Evolutionary conservation across 1,284 basidiomycete species (phyloP).

Genomic region (Marasmius tenuissimus): DNA sequence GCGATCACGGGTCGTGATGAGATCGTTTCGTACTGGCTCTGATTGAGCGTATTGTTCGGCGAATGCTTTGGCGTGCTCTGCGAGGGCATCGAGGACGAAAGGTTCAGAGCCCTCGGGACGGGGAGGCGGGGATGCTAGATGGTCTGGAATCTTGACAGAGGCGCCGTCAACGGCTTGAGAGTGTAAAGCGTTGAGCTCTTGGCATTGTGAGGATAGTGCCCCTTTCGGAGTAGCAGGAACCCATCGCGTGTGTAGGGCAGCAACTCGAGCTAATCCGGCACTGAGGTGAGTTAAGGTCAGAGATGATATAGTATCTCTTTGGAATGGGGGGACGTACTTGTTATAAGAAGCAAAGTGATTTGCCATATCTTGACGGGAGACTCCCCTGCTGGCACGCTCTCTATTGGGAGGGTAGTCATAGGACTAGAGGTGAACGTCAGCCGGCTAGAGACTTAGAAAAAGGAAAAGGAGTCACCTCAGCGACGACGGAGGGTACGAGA

Average conservation of each 20-base stretch:
- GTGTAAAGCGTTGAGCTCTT: slow-evolving; percentile 67
- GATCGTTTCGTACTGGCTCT: slow-evolving; percentile 22
- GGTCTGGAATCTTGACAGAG: slow-evolving; percentile 55
- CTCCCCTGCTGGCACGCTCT: slow-evolving; percentile 42
- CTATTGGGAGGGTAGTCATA: slow-evolving; percentile 66
- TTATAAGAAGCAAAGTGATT: slow-evolving; percentile 66
- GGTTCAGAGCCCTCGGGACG: slow-evolving; percentile 38
- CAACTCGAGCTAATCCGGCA: slow-evolving; percentile 52
- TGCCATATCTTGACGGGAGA: slow-evolving; percentile 56
- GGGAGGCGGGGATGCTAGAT: slow-evolving; percentile 36
- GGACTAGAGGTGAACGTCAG: slow-evolving; percentile 36
- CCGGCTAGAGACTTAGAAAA: neutral
- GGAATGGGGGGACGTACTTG: slow-evolving; percentile 38
- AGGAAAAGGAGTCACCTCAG: slow-evolving; percentile 39
- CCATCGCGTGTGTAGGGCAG: slow-evolving; percentile 60
- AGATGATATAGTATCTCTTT: neutral
- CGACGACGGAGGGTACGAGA: slow-evolving; percentile 51
- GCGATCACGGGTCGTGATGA: slow-evolving; percentile 16
- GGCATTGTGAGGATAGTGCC: slow-evolving; percentile 62
- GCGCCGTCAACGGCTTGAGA: slow-evolving; percentile 68
- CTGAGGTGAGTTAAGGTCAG: slow-evolving; percentile 26
- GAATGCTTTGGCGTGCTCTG: slow-evolving; percentile 45
- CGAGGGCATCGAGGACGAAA: slow-evolving; percentile 55
- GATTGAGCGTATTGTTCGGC: slow-evolving; percentile 37
- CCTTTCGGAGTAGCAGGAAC: slow-evolving; percentile 51